Percentiles rank a stretch among this genome's conserved stretches.
Evolutionary conservation across 1,139 yeast species (phyloP).

Genomic region (Lodderomyces metapsilosis): DNA sequence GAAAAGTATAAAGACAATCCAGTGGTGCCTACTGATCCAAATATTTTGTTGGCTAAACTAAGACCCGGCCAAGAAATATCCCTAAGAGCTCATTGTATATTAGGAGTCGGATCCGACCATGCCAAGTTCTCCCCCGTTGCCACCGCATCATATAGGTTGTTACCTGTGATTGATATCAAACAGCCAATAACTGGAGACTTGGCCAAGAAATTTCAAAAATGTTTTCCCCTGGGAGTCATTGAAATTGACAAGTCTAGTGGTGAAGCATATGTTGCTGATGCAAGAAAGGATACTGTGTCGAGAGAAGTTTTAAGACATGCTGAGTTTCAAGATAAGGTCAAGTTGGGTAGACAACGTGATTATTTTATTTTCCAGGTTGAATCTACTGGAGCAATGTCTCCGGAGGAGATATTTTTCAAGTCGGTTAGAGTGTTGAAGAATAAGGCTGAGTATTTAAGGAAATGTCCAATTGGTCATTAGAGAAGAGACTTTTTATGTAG

Average conservation of each 20-base stretch:
- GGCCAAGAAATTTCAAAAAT: constrained; percentile 77
- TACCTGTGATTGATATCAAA: constrained; percentile 84
- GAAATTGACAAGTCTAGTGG: constrained; percentile 59
- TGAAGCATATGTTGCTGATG: constrained; percentile 78
- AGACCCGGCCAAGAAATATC: constrained; percentile 97
- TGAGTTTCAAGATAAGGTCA: constrained; percentile 85
- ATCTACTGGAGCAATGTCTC: constrained; percentile 94
- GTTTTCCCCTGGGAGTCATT: constrained; percentile 93
- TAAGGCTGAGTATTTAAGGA: constrained; percentile 80
- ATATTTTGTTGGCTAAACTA: constrained; percentile 83
- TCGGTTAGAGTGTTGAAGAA: constrained; percentile 80
- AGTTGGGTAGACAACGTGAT: constrained; percentile 86
- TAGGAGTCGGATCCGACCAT: constrained; percentile 93
- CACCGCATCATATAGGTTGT: constrained; percentile 92
- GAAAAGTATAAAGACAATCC: constrained; percentile 68
- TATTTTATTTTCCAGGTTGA: constrained; percentile 94
- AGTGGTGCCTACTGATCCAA: constrained; percentile 79
- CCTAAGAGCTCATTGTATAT: constrained; percentile 82
- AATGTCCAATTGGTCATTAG: constrained; percentile 71
- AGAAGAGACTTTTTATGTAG: background rate
- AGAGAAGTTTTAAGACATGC: constrained; percentile 93
- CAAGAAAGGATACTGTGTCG: constrained; percentile 93
- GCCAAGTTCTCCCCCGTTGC: constrained; percentile 97
- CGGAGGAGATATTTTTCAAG: constrained; percentile 92
- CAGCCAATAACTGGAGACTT: constrained; percentile 74